Conservation (phyloP, 257 asterid species). For the Solanum chiquidenum region DNA sequence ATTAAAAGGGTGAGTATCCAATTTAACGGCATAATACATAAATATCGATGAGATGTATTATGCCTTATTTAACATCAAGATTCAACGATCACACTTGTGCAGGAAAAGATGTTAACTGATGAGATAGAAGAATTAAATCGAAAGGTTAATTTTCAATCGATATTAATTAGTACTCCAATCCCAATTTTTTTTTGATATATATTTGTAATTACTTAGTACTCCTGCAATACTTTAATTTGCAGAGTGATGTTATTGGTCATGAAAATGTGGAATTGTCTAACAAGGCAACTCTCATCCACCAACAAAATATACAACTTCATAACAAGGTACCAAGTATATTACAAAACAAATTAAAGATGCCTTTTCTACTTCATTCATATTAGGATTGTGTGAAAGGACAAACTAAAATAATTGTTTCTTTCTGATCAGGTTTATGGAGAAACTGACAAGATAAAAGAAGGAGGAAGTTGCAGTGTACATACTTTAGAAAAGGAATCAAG, state of each 20-base stretch:
- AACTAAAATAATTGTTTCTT: neutral
- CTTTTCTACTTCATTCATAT: neutral
- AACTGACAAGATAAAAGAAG: conserved; percentile 15
- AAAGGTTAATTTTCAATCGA: conserved; percentile 26
- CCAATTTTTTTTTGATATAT: neutral
- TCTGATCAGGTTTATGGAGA: conserved; percentile 26
- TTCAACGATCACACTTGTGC: conserved; percentile 3
- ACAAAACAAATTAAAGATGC: neutral
- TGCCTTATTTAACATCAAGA: neutral
- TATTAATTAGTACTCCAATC: neutral
- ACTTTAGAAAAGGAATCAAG: conserved; percentile 27
- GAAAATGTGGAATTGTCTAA: conserved; percentile 46
- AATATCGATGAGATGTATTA: no score
- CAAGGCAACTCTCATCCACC: conserved; percentile 30
- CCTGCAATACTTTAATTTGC: conserved; percentile 7
- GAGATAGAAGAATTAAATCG: conserved; percentile 46
- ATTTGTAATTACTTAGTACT: neutral
- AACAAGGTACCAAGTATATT: conserved; percentile 31
- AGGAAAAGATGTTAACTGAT: conserved; percentile 43
- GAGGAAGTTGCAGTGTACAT: conserved; percentile 2
- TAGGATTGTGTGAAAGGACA: neutral
- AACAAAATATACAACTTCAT: conserved; percentile 42
- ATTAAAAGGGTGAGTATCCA: conserved; percentile 31
- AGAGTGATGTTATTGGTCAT: conserved; percentile 45
- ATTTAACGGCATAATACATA: neutral